Evolutionary conservation across 805 yeast species (phyloP).

Genomic region (Sugiyamaella americana): DNA sequence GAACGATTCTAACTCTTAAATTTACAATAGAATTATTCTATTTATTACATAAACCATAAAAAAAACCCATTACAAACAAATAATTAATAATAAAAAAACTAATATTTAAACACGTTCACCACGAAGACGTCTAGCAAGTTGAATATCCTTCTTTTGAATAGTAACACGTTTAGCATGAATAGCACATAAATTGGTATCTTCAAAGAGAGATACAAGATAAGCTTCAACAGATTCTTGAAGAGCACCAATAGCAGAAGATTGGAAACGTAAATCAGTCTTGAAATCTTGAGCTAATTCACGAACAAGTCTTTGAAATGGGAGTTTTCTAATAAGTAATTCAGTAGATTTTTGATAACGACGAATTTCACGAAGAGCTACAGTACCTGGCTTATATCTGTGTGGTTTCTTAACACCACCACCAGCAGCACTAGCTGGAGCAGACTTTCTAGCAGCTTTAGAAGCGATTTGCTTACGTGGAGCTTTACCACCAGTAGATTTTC

Average conservation of each 20-base stretch:
- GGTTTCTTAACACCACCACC: constrained; percentile 87
- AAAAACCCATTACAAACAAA: background rate
- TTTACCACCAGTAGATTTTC: constrained; percentile 89
- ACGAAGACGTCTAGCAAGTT: constrained; percentile 86
- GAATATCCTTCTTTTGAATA: constrained; percentile 86
- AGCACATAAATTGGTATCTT: constrained; percentile 88
- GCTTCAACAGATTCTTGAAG: constrained; percentile 89
- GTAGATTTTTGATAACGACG: constrained; percentile 90
- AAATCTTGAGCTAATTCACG: constrained; percentile 86
- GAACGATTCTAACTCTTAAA: too few species aligned
- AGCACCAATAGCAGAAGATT: constrained; percentile 85
- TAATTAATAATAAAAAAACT: too few species aligned
- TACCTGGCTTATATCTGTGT: constrained; percentile 93
- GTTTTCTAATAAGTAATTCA: constrained; percentile 79
- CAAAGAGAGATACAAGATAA: constrained; percentile 76
- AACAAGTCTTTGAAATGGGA: constrained; percentile 86
- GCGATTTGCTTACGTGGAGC: constrained; percentile 91
- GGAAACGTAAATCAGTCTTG: constrained; percentile 83
- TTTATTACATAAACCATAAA: background rate
- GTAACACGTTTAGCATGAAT: constrained; percentile 93
- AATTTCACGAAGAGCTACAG: constrained; percentile 87
- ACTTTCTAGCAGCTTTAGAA: constrained; percentile 85
- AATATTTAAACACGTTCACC: constrained; percentile 61
- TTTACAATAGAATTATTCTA: too few species aligned
- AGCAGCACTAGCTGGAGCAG: constrained; percentile 61